Evolutionary conservation across 805 yeast species (phyloP).

Genomic region (Suhomyces kilbournensis): DNA sequence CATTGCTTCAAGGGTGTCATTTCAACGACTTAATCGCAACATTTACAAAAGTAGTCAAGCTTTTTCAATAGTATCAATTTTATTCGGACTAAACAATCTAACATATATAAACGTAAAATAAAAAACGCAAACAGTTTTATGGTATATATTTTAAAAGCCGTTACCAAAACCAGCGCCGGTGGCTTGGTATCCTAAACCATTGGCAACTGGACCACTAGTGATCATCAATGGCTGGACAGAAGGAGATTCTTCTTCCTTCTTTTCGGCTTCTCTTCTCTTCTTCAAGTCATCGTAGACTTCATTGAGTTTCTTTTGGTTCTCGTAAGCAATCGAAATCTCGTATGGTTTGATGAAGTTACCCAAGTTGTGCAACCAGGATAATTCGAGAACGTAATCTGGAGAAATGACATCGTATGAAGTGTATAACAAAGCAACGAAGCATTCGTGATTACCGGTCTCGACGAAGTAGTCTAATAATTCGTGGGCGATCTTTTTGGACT

Average conservation of each 20-base stretch:
- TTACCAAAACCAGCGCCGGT: conserved; percentile 75
- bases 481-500: conserved; percentile 76
- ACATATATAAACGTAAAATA: conserved; percentile 2
- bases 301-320: conserved; percentile 64
- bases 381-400: conserved; percentile 81
- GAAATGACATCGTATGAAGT: conserved; percentile 77
- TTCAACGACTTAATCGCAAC: conserved; percentile 15
- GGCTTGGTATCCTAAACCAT: conserved; percentile 61
- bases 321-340: conserved; percentile 78
- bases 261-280: conserved; percentile 61
- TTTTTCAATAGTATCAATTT: not conserved
- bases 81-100: conserved; percentile 4
- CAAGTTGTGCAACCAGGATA: conserved; percentile 86
- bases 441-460: conserved; percentile 94
- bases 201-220: conserved; percentile 65
- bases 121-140: not conserved
- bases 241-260: conserved; percentile 43
- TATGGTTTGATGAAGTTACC: conserved; percentile 88
- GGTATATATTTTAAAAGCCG: conserved; percentile 22
- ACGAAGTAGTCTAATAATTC: conserved; percentile 89
- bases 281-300: conserved; percentile 69
- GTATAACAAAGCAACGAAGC: conserved; percentile 86
- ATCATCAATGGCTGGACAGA: conserved; percentile 69
- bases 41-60: conserved; percentile 11
- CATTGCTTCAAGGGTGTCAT: conserved; percentile 12